phyloP scores from a whole-genome alignment of 73 alveolate genomes.

The Paramecium pentaurelia region DNA sequence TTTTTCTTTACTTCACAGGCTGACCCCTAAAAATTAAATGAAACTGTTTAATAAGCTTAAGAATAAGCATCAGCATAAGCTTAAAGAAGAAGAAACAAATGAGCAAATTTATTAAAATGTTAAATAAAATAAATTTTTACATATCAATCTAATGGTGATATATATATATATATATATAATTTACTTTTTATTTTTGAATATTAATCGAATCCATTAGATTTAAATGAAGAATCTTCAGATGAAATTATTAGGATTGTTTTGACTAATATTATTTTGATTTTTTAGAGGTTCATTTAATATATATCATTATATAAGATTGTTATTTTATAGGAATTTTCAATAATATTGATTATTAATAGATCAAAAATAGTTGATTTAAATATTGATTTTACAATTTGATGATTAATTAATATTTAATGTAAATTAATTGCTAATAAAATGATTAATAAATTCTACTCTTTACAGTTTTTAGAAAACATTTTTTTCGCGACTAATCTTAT shows the following conservation, averaged over 20 bases:
- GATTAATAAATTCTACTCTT: neutral
- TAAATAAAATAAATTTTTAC: neutral
- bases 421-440: neutral
- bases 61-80: slow-evolving; percentile 28
- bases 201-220: no score
- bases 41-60: neutral
- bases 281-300: no score
- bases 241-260: neutral
- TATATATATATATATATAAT: no score
- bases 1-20: neutral
- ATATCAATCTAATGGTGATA: no score
- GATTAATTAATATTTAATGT: neutral
- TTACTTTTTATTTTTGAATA: no score
- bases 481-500: neutral
- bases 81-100: slow-evolving; percentile 1
- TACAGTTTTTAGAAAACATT: neutral
- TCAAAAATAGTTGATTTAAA: neutral
- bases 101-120: neutral
- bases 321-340: neutral
- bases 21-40: slow-evolving; percentile 28
- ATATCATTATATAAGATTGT: neutral
- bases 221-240: neutral
- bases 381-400: neutral
- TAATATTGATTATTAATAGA: neutral
- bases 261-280: neutral